Evolutionary conservation across 2,329 filamentous ascomycete species (phyloP).

Genomic region (Tolypocladium tropicale): DNA sequence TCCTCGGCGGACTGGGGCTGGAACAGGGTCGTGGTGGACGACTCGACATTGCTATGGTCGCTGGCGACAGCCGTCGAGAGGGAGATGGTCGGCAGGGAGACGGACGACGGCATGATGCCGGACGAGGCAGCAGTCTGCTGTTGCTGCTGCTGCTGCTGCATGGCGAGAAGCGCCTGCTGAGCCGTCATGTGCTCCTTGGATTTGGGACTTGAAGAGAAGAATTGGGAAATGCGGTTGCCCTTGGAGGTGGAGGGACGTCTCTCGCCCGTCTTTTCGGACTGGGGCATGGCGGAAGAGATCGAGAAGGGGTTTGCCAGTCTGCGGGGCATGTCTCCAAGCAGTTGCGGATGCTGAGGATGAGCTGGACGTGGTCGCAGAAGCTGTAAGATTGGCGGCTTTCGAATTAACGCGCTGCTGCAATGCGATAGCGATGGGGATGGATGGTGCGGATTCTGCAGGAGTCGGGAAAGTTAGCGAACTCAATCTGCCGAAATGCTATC

Average conservation of each 20-base stretch:
- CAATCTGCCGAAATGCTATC: not conserved
- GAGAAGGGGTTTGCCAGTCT: constrained; percentile 48
- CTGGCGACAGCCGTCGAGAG: constrained; percentile 77
- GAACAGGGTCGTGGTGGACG: constrained; percentile 70
- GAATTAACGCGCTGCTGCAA: not conserved
- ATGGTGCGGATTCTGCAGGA: not conserved
- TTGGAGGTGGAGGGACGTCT: constrained; percentile 54
- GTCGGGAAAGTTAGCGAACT: not conserved
- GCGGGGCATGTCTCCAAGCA: constrained; percentile 42
- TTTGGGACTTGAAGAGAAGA: constrained; percentile 76
- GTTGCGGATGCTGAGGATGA: not conserved
- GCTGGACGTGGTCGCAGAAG: not conserved
- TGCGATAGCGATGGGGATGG: not conserved
- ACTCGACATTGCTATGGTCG: constrained; percentile 60
- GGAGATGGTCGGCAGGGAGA: constrained; percentile 82
- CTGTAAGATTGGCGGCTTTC: not conserved
- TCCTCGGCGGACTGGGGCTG: constrained; percentile 81
- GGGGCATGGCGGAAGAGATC: constrained; percentile 36
- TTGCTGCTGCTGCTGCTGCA: constrained; percentile 42
- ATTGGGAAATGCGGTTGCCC: constrained; percentile 66
- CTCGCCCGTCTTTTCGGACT: constrained; percentile 40
- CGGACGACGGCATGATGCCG: constrained; percentile 58
- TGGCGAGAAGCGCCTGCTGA: constrained; percentile 57
- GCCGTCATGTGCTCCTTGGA: constrained; percentile 55
- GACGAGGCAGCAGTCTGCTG: constrained; percentile 35